Conservation (phyloP, 129 eudicot genomes). For the Flaveria trinervia region DNA sequence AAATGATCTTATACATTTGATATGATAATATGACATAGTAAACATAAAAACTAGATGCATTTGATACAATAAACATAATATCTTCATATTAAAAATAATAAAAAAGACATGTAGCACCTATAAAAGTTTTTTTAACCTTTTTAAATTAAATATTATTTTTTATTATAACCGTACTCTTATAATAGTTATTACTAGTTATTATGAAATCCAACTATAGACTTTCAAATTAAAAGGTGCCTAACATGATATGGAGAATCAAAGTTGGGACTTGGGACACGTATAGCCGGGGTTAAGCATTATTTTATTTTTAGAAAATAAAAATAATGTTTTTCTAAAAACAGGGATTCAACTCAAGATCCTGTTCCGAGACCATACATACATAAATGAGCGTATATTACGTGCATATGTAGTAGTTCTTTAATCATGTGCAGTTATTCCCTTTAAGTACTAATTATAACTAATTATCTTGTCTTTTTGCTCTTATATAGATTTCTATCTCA, state of each 20-base stretch:
- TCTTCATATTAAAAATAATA: too few relatives aligned
- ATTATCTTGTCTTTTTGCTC: too few relatives aligned
- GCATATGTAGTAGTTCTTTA: background rate
- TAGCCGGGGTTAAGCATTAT: background rate
- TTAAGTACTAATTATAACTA: background rate
- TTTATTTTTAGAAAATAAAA: background rate
- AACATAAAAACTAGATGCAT: too few relatives aligned
- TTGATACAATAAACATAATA: too few relatives aligned
- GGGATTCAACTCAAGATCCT: constrained; percentile 7
- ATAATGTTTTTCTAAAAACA: background rate
- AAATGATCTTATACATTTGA: too few relatives aligned
- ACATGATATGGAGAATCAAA: constrained; percentile 10
- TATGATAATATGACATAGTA: too few relatives aligned
- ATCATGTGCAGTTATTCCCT: background rate
- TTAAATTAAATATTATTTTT: too few relatives aligned
- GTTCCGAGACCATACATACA: background rate
- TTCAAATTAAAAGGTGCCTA: background rate
- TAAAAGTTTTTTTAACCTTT: too few relatives aligned
- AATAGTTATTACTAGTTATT: background rate
- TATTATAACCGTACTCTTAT: background rate
- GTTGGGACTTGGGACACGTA: constrained; percentile 11
- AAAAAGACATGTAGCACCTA: too few relatives aligned
- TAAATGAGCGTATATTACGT: background rate
- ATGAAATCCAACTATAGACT: background rate
- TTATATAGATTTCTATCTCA: too few relatives aligned